Evolutionary conservation across 345 rosid species (phyloP).

Genomic region (Eucalyptus sp.): DNA sequence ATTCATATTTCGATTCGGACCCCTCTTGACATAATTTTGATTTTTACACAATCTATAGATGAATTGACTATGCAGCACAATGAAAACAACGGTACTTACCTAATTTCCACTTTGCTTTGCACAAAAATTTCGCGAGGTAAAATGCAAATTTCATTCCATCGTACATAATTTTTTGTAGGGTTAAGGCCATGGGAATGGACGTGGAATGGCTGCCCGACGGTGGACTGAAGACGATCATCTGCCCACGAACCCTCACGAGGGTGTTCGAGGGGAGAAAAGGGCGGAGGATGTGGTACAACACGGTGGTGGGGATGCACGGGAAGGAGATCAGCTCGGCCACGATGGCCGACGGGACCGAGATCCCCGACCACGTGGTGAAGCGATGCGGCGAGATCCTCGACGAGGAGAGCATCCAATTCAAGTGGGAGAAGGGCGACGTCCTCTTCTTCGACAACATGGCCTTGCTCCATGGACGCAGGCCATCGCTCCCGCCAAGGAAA

Average conservation of each 20-base stretch:
- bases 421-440: slow-evolving; percentile 62
- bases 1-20: background rate
- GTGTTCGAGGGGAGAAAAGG: slow-evolving; percentile 59
- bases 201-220: slow-evolving; percentile 46
- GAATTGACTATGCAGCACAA: background rate
- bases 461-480: slow-evolving; percentile 59
- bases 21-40: background rate
- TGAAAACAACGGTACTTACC: background rate
- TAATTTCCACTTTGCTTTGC: background rate
- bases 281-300: slow-evolving; percentile 68
- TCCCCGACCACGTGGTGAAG: slow-evolving; percentile 30
- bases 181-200: slow-evolving; percentile 45
- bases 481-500: slow-evolving; percentile 40
- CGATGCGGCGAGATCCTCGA: slow-evolving; percentile 50
- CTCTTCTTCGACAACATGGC: slow-evolving; percentile 54
- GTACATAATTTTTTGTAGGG: slow-evolving; percentile 3
- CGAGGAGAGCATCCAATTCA: slow-evolving; percentile 62
- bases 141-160: background rate
- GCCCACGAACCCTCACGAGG: slow-evolving; percentile 30
- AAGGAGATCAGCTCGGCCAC: slow-evolving; percentile 44
- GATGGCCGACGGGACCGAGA: slow-evolving; percentile 51
- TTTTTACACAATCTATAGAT: background rate
- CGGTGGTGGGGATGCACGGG: slow-evolving; percentile 54
- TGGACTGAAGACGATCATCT: slow-evolving; percentile 22
- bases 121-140: background rate